Conservation (phyloP, 2,329 filamentous ascomycete species). For the Stylonectria norvegica region DNA sequence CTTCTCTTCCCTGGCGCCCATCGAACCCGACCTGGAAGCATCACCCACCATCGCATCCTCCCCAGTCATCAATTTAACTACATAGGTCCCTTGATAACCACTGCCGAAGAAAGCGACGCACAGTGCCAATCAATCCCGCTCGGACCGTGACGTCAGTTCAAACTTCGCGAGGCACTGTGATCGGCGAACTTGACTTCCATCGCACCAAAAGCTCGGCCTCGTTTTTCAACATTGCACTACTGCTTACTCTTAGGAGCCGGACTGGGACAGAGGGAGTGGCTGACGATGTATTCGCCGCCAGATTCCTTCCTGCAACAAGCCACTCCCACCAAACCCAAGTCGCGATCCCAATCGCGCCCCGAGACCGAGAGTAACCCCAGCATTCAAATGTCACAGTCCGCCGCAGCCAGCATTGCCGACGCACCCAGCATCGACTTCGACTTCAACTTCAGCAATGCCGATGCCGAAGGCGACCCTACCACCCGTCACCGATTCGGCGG, state of each 20-base stretch:
- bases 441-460: too few relatives aligned
- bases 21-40: background rate
- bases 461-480: background rate
- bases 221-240: too few relatives aligned
- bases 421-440: constrained; percentile 5
- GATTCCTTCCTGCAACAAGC: constrained; percentile 16
- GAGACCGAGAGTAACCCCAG: constrained; percentile 1
- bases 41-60: too few relatives aligned
- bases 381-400: constrained; percentile 3
- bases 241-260: background rate
- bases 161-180: constrained; percentile 2
- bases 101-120: background rate
- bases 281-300: constrained; percentile 25
- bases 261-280: background rate
- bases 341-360: too few relatives aligned
- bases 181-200: constrained; percentile 11
- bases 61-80: too few relatives aligned
- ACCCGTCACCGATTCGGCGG: constrained; percentile 9
- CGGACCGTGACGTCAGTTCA: constrained; percentile 14
- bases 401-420: background rate
- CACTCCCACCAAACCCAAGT: constrained; percentile 3
- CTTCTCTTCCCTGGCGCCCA: background rate
- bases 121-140: background rate
- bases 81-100: too few relatives aligned
- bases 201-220: background rate